Base-by-base conservation (phyloP, 192 early-diverging fungal genomes). In the Spizellomyces sp. region DNA sequence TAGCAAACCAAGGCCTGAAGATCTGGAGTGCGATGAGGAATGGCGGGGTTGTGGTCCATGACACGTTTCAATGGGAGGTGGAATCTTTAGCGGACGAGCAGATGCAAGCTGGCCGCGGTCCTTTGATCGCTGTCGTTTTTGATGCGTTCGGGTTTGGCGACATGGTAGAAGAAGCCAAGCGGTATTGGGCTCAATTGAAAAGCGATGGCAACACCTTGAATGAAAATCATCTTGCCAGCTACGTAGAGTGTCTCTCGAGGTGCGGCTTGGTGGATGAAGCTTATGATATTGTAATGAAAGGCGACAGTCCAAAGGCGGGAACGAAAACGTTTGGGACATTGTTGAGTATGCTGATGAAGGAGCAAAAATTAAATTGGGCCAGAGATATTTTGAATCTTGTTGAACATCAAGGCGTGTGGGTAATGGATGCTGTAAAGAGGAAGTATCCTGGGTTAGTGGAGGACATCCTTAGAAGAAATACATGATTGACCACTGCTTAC, bases 191-290 rank as follows among this genome's bases (percentile, higher is more conserved):
- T 12, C 42, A n/a, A 46, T n/a, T 65, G 15, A 6, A 17, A 14
- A 19, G 41, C 43, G 15, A 27, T 8, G 7, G 14, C 17, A 6
- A n/a, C 2, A 17, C 50, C 15, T 19, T 63, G 45, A 42, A 64
- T 21, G 70, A 72, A 17, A 72, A 72, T 36, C 70, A 72, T 57
- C 44, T 72, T 19, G 70, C 70, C 36, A 64, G 62, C 17, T 64
- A 64, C 36, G 50, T 72, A 15, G 70, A 72, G 50, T 72, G 70
- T 44, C 55, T 72, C 48, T 21, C 36, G 3, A 60, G 70, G 7
- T 50, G 48, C 17, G 50, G 50, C 6, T 55, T 12, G 21, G 45
- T 56, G 8, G 62, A 63, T 9, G 62, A 52, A 56, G 70, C 69
- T 8, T 56, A 56, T 22, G n/a, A 56, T n/a, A 22, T 56, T 22